Base-by-base conservation (phyloP, 768 basidiomycete genomes). In the Lentinula edodes region DNA sequence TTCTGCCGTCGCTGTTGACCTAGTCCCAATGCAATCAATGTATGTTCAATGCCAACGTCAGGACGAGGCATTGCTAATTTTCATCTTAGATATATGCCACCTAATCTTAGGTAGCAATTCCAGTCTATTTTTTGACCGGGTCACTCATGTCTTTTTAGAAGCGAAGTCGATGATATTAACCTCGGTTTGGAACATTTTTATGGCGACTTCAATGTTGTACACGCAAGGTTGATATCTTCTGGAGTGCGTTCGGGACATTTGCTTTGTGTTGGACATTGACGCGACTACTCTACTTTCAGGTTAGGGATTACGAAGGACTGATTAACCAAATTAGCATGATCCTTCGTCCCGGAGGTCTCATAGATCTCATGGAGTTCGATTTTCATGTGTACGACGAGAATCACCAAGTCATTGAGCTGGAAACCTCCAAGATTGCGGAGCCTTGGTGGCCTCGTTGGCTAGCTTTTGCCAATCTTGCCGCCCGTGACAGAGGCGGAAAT, bases 101-200 rank as follows among this genome's bases (percentile, higher is more conserved):
- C 75, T 45, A 91, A 92, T 69, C 82, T 83, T 72, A 84, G 89
- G 87, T 90, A 61, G 32, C n/a, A 56, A 20, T 6, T 23, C 20
- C 61, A 60, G 43, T 57, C 39, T 62, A 38, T 45, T 58, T 43
- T 56, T 13, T 54, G 20, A 65, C 57, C 46, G 35, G 51, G 55
- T 50, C 39, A 15, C 50, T 55, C 62, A 34, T 39, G 54, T 63
- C 58, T 55, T 56, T 67, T 34, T 64, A 91, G 90, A 76, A 90
- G 87, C 67, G 90, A 93, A 71, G 82, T 91, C 7, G 91, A 92
- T 69, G 91, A 93, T 69, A 85, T 92, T 69, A 93, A 93, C 73
- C 82, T 91, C 16, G 90, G 91, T 2, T 75, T 93, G 23, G 89
- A 91, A 66, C 91, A 93, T 73, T 91, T 86, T 70, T 90, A 88